These are phyloP conservation scores for Starmera amethionina DNA, from an alignment of 805 yeast species.

Conservation along the genomic window DNA sequence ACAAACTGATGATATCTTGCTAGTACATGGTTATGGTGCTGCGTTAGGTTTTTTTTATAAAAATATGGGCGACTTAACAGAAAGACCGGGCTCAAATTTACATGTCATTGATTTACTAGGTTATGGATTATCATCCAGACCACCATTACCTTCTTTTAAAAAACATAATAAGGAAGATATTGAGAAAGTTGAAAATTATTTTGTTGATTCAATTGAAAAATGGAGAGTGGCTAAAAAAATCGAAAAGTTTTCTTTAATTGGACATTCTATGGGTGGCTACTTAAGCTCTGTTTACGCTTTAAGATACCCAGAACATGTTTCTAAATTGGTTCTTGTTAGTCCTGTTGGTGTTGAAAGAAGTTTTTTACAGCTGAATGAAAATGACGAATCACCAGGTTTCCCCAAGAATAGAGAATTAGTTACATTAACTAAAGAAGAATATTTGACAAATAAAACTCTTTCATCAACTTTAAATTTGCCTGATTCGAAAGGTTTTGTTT, in stretches of 20 bases:
- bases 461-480: constrained; percentile 17
- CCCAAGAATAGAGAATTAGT: background rate
- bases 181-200: constrained; percentile 22
- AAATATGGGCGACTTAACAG: constrained; percentile 43
- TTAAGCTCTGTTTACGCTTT: constrained; percentile 50
- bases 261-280: constrained; percentile 69
- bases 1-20: constrained; percentile 29
- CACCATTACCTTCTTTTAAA: constrained; percentile 20
- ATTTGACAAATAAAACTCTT: constrained; percentile 5
- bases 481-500: constrained; percentile 23
- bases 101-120: constrained; percentile 58
- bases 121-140: constrained; percentile 53
- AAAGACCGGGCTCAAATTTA: constrained; percentile 41
- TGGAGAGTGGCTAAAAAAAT: constrained; percentile 44
- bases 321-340: constrained; percentile 45
- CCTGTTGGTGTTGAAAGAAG: constrained; percentile 71
- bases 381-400: background rate
- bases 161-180: constrained; percentile 19
- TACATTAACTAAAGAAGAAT: too few relatives aligned
- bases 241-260: constrained; percentile 46
- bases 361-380: constrained; percentile 18
- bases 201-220: constrained; percentile 39
- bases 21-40: constrained; percentile 84
- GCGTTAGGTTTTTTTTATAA: constrained; percentile 66
- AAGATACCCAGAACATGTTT: constrained; percentile 41